Base-by-base conservation (phyloP, 805 yeast species). In the Suhomyces kilbournensis region DNA sequence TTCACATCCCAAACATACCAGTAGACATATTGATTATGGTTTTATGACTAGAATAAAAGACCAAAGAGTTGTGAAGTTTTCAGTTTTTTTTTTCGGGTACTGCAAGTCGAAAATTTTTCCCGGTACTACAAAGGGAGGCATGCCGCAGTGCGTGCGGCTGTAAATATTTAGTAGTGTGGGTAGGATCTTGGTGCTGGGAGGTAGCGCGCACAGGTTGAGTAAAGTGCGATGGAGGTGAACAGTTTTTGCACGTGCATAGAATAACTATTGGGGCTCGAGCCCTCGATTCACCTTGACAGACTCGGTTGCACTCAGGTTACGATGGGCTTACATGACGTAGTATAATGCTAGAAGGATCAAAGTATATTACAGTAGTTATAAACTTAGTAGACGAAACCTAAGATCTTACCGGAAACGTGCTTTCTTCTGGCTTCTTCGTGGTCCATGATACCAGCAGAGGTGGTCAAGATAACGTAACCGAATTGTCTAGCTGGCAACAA, bases 361-460 rank as follows among this genome's bases (percentile, higher is more conserved):
- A 26, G 34, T 46, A 46, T 46, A 46, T 46, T 46, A 46, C 48
- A 46, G 44, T 46, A 39, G 35, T 26, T 46, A 46, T 46, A 46
- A 39, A 34, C 64, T 72, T 88, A 92, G 88, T 92, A 92, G 64
- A 92, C 97, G 84, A 90, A 92, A 76, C 97, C 98, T 75, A 92
- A 88, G 80, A 92, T 88, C 86, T 92, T 92, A 80, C 98, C 98
- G 68, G 97, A 90, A 69, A 92, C 97, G 83, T 92, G 97, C 89
- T 92, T 93, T 86, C 97, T 88, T 87, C 96, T 90, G 73, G 98
- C 98, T 84, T 92, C 97, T 85, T 93, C 97, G 84, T 92, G 98
- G 86, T 93, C 97, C 96, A 92, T 91, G 72, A 92, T 92, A 83
- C 98, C 98, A 70, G 97, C 97, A 70, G 97, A 93, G 69, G 98